Conservation (phyloP, 2,329 filamentous ascomycete genomes). For the Stachybotrys chartarum region DNA sequence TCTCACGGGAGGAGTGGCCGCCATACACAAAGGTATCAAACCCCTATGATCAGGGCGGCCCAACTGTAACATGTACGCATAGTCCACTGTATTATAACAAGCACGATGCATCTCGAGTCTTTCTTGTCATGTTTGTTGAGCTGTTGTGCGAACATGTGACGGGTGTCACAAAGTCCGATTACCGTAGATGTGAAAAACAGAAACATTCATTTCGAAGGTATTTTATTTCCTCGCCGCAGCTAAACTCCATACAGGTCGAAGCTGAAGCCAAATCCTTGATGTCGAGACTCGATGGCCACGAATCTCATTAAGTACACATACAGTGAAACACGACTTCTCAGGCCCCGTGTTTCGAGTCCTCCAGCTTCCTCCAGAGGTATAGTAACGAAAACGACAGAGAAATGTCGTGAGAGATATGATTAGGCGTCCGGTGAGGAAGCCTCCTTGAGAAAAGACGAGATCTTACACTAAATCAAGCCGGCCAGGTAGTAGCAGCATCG, state of each 20-base stretch:
- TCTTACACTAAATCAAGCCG: neutral
- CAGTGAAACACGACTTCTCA: slow-evolving; percentile 18
- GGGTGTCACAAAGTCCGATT: too few relatives aligned
- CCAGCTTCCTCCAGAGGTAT: slow-evolving; percentile 11
- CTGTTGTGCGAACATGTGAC: too few relatives aligned
- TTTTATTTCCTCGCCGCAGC: slow-evolving; percentile 19
- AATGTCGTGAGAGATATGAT: neutral
- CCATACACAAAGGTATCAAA: slow-evolving; percentile 96
- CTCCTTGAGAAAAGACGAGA: neutral
- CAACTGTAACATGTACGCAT: slow-evolving; percentile 1
- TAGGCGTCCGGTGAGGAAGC: neutral
- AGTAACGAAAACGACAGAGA: neutral
- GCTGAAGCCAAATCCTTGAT: slow-evolving; percentile 20
- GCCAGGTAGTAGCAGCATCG: neutral
- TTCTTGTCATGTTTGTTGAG: too few relatives aligned
- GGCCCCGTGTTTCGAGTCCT: slow-evolving; percentile 5
- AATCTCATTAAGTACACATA: slow-evolving; percentile 31
- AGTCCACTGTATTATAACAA: neutral
- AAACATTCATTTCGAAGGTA: slow-evolving; percentile 7
- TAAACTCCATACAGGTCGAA: slow-evolving; percentile 25
- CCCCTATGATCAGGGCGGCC: slow-evolving; percentile 34
- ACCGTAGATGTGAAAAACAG: too few relatives aligned
- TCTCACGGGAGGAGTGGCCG: slow-evolving; percentile 84
- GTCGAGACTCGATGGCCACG: slow-evolving; percentile 17
- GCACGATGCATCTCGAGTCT: too few relatives aligned